Evolutionary conservation across 2,329 filamentous ascomycete species (phyloP), one percentile per base, ranked within the genome.

Genomic region (Rutstroemia sp.): DNA sequence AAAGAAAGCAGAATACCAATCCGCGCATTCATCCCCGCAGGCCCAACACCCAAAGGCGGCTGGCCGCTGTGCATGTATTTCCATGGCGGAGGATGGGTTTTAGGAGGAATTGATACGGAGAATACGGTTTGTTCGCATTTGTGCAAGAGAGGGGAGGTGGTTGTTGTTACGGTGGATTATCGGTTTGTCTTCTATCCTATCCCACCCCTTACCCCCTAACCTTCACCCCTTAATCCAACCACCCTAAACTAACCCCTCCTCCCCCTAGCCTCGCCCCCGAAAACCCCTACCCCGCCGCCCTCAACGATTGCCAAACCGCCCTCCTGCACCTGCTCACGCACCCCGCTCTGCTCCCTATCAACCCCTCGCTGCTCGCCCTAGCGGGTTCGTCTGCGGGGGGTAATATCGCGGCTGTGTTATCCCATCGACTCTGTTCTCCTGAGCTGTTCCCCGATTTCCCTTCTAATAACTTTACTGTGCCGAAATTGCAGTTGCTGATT

Each of bases 41-140:
- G 75, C 0, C 59, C 70, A 5, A 70, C 57, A 10, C 78, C 78
- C 0, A 67, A 63, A 0, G 63, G 60, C 0, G 80, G 80, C 25
- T 83, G 79, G 79, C 79, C 80, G 2, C 73, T 77, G 12, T 75
- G 78, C 65, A 61, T 83, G 6, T 84, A 80, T 65, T 79, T 76
- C 61, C 80, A 83, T 61, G 80, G 80, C 3, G 80, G 80, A 1
- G 80, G 79, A 6, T 83, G 79, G 79, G 79, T 82, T 3, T 63
- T 82, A 44, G 80, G 89, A 67, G 47, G 79, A 80, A 67, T 91
- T 85, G 61, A 89, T 69, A 57, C 78, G 0, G 80, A 83, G 68
- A 82, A 83, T 60, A 74, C 75, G 5, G 76, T 82, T 3, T 78
- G 77, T 49, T 75, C 78, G n/a, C 75, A 82, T 62, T 65, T 83